Evolutionary conservation across 768 basidiomycete genomes (phyloP).

Genomic region (Chalciporus sphaerocephalus): DNA sequence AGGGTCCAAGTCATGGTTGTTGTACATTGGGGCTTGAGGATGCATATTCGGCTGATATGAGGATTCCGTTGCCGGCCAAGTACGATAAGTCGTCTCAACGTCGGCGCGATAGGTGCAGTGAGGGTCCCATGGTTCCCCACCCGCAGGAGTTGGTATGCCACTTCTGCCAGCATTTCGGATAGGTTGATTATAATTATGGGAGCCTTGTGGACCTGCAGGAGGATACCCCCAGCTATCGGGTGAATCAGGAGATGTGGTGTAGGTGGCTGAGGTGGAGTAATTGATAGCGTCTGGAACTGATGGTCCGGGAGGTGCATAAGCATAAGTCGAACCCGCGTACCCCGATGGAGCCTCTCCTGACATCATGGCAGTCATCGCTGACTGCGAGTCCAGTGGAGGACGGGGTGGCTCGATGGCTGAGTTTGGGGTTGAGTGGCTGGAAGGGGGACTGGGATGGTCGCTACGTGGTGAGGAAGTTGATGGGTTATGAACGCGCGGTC

Average conservation of each 20-base stretch:
- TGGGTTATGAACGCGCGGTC: conserved; percentile 31
- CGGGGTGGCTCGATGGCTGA: conserved; percentile 39
- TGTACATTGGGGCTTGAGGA: conserved; percentile 23
- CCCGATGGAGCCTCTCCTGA: conserved; percentile 32
- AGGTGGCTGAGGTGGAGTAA: conserved; percentile 42
- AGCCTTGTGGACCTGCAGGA: conserved; percentile 26
- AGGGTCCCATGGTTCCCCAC: conserved; percentile 22
- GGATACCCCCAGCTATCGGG: conserved; percentile 56
- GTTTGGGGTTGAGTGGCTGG: conserved; percentile 44
- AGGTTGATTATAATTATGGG: conserved; percentile 46
- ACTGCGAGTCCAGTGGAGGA: conserved; percentile 39
- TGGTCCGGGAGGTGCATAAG: conserved; percentile 41
- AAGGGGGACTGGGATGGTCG: conserved; percentile 44
- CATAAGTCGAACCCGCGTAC: conserved; percentile 41
- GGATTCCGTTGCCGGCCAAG: conserved; percentile 43
- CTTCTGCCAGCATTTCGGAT: conserved; percentile 37
- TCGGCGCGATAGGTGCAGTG: conserved; percentile 28
- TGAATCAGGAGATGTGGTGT: conserved; percentile 40
- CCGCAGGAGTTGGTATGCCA: conserved; percentile 14
- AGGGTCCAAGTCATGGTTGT: conserved; percentile 37
- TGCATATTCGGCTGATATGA: conserved; percentile 33
- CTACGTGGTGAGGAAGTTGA: conserved; percentile 29
- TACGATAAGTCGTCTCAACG: conserved; percentile 39
- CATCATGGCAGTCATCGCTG: conserved; percentile 38
- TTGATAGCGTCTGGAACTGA: conserved; percentile 38